Base-by-base conservation (phyloP, 495 filamentous ascomycete genomes). In the Daldinia caldariorum region DNA sequence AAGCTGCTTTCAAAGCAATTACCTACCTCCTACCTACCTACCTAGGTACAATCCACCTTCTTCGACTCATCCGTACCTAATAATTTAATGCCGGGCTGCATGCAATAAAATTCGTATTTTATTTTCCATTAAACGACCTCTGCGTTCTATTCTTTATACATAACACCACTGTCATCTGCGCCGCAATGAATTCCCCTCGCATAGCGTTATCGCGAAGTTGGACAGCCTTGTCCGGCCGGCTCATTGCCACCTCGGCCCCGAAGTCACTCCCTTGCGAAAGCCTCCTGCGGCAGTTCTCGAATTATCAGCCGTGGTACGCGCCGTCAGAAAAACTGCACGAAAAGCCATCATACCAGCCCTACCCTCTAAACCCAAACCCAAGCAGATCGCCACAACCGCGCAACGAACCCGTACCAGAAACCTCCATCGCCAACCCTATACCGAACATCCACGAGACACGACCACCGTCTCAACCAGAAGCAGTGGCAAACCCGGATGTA, bases 311-410 rank as follows among this genome's bases (percentile, higher is more conserved):
- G 78, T 70, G 80, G 86, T 66, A 68, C 26, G 64, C 83, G 53
- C 86, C 87, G 18, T 87, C 84, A 22, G 88, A 88, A 72, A 88
- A 88, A 53, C 86, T 92, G 73, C 88, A 90, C 71, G 89, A 90
- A n/a, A 86, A 87, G 6, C 89, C 91, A 35, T 86, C 91, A 67
- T 94, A 93, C 79, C 91, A 89, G 64, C 91, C 93, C 26, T 90
- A 92, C 72, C 82, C 86, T 9, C 82, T 97, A 16, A 82, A 88
- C 4, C 80, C 86, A 18, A 82, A 88, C 4, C 81, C 86, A 6
- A 85, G 67, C 29, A 71, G 85, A 57, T 88, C 90, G 38, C 81
- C 87, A 16, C 85, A 88, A 57, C 90, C 91, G 45, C 89, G 90
- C 62, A 92, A 89, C 79, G 79, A 85, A 20, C 85, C 87, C 18